Base-by-base conservation (phyloP, 495 filamentous ascomycete species). In the Penicillium turbatum region DNA sequence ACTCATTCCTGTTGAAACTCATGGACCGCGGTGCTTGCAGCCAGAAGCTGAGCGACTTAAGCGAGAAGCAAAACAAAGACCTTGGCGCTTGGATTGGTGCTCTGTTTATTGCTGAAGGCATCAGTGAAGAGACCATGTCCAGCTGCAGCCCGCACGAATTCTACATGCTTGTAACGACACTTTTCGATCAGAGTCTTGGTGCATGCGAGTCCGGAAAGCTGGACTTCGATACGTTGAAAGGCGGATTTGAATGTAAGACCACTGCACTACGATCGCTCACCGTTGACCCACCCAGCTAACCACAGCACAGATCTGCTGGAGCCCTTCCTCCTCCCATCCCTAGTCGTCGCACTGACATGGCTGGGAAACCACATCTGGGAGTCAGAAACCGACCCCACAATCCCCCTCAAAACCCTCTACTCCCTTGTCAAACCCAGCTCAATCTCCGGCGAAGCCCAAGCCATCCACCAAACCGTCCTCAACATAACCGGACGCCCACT, bases 91-190 rank as follows among this genome's bases (percentile, higher is more conserved):
- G 95, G 93, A 87, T 97, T 36, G 81, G 79, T 8, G 92, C 89
- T 12, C 79, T 98, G 3, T 97, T 95, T 55, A 88, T 91, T 45
- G 84, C 80, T 3, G 89, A 95, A 62, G 82, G 85, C 8, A 90
- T 95, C 55, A 82, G 73, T 43, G 92, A 98, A 60, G 92, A 96
- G 48, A 81, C 95, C 6, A 90, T 97, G 86, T 86, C 89, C 7
- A 83, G 86, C 2, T 97, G 93, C 61, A 89, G 86, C 21, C 95
- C 93, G 2, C 91, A 96, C 59, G 88, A 95, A 29, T 98, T 97
- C 63, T 96, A 97, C 61, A 71, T 88, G 15, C 82, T 98, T n/a
- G 85, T 95, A 5, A 85, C 91, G 7, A 93, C 92, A 1, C 70
- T 97, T 0, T 95, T 97, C 62, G 79, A 86, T 50, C 90, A 97